Evolutionary conservation across 2,329 filamentous ascomycete genomes (phyloP).

Genomic region (Diaporthe citriasiana): DNA sequence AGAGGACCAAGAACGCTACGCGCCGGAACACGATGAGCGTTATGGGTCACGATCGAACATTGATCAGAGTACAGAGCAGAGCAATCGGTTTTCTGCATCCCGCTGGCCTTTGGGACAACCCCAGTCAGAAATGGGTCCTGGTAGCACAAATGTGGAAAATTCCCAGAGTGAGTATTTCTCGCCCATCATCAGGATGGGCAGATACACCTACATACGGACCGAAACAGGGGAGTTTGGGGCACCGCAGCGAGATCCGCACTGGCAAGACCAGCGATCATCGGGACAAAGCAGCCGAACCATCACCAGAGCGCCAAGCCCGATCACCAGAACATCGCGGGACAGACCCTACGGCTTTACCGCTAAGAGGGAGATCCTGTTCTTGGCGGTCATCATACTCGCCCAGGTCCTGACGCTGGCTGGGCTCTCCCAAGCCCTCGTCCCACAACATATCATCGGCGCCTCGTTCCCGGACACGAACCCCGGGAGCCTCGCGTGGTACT

Average conservation of each 20-base stretch:
- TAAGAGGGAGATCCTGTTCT: slow-evolving; percentile 53
- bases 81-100: background rate
- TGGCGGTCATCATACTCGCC: slow-evolving; percentile 56
- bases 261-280: background rate
- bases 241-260: background rate
- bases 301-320: background rate
- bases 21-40: background rate
- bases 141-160: background rate
- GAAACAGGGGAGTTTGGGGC: background rate
- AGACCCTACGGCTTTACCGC: slow-evolving; percentile 46
- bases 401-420: slow-evolving; percentile 63
- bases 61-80: background rate
- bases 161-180: background rate
- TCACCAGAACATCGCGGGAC: background rate
- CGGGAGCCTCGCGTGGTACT: slow-evolving; percentile 54
- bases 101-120: background rate
- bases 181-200: slow-evolving; percentile 20
- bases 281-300: background rate
- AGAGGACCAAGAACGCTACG: background rate
- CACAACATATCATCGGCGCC: slow-evolving; percentile 62
- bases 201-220: slow-evolving; percentile 23
- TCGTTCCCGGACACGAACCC: slow-evolving; percentile 60
- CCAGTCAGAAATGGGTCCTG: background rate
- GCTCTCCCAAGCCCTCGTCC: slow-evolving; percentile 63
- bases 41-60: background rate